Evolutionary conservation across 768 basidiomycete species (phyloP).

Genomic region (Mycena indigotica): DNA sequence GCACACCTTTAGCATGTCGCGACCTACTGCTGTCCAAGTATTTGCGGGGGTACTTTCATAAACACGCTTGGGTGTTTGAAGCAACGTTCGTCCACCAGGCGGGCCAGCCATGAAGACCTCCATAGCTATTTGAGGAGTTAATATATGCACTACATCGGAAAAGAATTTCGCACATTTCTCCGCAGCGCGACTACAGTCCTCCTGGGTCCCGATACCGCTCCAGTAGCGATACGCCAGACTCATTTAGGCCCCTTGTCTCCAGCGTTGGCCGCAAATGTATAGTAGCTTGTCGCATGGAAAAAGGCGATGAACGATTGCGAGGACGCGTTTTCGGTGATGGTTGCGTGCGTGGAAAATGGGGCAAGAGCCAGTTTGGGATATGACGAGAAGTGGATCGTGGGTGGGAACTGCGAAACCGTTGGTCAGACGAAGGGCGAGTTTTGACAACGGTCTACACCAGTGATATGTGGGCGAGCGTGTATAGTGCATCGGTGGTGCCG

Average conservation of each 20-base stretch:
- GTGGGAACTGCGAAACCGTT: slow-evolving; percentile 65
- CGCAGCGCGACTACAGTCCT: slow-evolving; percentile 83
- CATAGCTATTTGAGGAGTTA: slow-evolving; percentile 60
- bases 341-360: slow-evolving; percentile 65
- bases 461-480: slow-evolving; percentile 64
- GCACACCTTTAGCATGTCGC: too few species aligned
- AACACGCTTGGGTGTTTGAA: slow-evolving; percentile 75
- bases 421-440: neutral
- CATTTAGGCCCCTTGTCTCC: slow-evolving; percentile 91
- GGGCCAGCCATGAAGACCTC: slow-evolving; percentile 80
- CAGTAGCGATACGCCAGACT: slow-evolving; percentile 92
- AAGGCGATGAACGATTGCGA: slow-evolving; percentile 87
- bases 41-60: too few species aligned
- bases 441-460: slow-evolving; percentile 47
- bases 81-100: slow-evolving; percentile 86
- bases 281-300: slow-evolving; percentile 89
- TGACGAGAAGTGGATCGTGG: slow-evolving; percentile 62
- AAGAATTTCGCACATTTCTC: slow-evolving; percentile 64
- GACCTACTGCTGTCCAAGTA: too few species aligned
- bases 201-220: slow-evolving; percentile 91
- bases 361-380: slow-evolving; percentile 66
- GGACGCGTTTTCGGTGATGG: slow-evolving; percentile 76
- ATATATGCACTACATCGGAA: neutral
- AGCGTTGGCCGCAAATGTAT: slow-evolving; percentile 91
- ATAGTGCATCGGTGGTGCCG: slow-evolving; percentile 75